Evolutionary conservation across 1,284 basidiomycete genomes (phyloP), one percentile per base, ranked within the genome.

Genomic region (Irpex sp.): DNA sequence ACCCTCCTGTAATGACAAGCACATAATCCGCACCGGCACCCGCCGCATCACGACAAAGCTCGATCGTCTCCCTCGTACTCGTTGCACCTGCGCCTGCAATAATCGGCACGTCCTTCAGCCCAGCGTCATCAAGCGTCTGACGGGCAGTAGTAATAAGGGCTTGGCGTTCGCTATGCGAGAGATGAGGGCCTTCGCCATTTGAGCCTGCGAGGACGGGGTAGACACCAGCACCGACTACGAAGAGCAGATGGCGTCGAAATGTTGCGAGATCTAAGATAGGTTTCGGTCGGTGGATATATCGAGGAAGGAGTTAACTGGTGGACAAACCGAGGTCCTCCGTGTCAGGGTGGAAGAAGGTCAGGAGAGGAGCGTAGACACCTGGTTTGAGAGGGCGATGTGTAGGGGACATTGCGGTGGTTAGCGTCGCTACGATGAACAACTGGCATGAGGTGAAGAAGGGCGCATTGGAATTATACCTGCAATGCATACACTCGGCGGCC

Each of bases 341-440:
- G 49, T 81, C 79, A 6, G 83, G 82, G 51, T 87, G 76, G 78
- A 95, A 95, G 78, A 96, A 96, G 8, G 93, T 88, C 8, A 91
- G 93, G 70, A 94, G 87, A 26, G 94, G 94, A 9, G 92, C 90
- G 76, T 85, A 95, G 61, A 95, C 86, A 54, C 94, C 94, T 15
- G 93, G 75, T 65, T 79, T 84, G 67, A 95, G 79, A n/a, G 83
- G 81, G 61, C 90, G 85, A 37, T 72, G 66, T 56, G 65, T 58
- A n/a, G 57, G 51, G 51, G 67, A 61, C 66, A 70, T 68, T 51
- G 59, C 61, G 57, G 19, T 36, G 39, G 15, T 54, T 17, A 51
- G 49, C 17, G 49, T 19, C 17, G 49, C n/a, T 26, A 17, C n/a
- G 9, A 17, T 8, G 49, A 5, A 13, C 8, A 0, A 51, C 21